Percentiles rank a stretch among this genome's conserved stretches.
phyloP scores from a whole-genome alignment of 1,139 yeast genomes.

The Geotrichum reessii region DNA sequence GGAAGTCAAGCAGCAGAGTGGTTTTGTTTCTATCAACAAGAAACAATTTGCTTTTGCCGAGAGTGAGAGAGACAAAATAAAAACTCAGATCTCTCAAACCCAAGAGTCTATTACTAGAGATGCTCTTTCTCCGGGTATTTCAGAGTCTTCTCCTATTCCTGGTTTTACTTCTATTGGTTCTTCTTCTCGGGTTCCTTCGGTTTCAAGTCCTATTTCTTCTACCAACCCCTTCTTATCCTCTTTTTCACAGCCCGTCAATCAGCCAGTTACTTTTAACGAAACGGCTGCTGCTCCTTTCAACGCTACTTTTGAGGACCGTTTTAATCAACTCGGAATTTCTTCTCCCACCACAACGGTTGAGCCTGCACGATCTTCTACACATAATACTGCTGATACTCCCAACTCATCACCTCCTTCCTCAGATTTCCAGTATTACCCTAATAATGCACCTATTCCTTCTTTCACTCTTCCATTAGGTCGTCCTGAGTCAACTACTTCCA shows the following conservation, averaged over 20 bases:
- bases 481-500: slow-evolving; percentile 80
- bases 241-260: slow-evolving; percentile 4
- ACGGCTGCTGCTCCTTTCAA: slow-evolving; percentile 3
- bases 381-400: slow-evolving; percentile 47
- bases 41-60: slow-evolving; percentile 61
- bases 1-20: slow-evolving; percentile 56
- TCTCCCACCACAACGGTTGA: slow-evolving; percentile 32
- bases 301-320: slow-evolving; percentile 28
- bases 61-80: slow-evolving; percentile 47
- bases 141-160: slow-evolving; percentile 20
- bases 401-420: slow-evolving; percentile 53
- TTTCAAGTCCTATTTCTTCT: slow-evolving; percentile 8
- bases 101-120: slow-evolving; percentile 31
- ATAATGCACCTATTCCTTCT: slow-evolving; percentile 35
- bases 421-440: slow-evolving; percentile 32
- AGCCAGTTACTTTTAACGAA: slow-evolving; percentile 5
- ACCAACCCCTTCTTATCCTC: slow-evolving; percentile 15
- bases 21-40: slow-evolving; percentile 58
- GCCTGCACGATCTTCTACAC: slow-evolving; percentile 39
- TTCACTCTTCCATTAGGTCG: slow-evolving; percentile 49
- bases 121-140: slow-evolving; percentile 20
- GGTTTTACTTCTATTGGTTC: slow-evolving; percentile 17
- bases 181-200: slow-evolving; percentile 16
- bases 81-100: slow-evolving; percentile 38
- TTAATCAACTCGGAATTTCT: slow-evolving; percentile 28